phyloP scores from a whole-genome alignment of 2,329 filamentous ascomycete genomes.

The Corinectria fuckeliana region DNA sequence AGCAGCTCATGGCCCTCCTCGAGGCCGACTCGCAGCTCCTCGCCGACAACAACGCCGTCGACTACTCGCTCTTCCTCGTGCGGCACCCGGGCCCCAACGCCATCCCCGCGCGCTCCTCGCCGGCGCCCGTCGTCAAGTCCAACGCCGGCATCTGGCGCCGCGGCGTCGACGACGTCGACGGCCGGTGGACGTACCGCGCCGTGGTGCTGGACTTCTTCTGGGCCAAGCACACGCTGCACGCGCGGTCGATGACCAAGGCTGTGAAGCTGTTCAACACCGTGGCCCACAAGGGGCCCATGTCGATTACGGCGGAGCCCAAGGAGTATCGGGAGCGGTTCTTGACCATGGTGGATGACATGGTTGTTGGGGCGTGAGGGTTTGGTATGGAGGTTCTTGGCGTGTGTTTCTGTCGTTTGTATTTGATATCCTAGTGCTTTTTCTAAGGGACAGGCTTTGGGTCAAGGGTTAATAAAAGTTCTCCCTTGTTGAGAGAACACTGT shows the following conservation, averaged over 20 bases:
- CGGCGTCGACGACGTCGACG: slow-evolving; percentile 66
- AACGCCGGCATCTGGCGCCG: slow-evolving; percentile 59
- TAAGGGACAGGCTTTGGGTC: neutral
- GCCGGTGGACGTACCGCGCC: slow-evolving; percentile 70
- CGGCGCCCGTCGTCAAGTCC: slow-evolving; percentile 49
- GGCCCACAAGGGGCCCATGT: slow-evolving; percentile 72
- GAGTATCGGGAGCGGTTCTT: slow-evolving; percentile 68
- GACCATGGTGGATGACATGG: slow-evolving; percentile 54
- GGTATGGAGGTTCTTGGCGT: neutral
- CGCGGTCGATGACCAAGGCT: slow-evolving; percentile 69
- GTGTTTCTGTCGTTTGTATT: neutral
- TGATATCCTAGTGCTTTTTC: neutral
- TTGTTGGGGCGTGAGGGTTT: slow-evolving; percentile 42
- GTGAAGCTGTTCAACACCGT: slow-evolving; percentile 69
- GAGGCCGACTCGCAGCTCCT: slow-evolving; percentile 69
- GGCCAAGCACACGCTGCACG: slow-evolving; percentile 73
- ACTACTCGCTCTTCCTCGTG: slow-evolving; percentile 78
- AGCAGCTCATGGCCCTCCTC: slow-evolving; percentile 61
- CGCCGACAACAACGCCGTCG: slow-evolving; percentile 68
- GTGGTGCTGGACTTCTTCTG: slow-evolving; percentile 80
- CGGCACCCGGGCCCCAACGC: slow-evolving; percentile 45
- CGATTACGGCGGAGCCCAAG: slow-evolving; percentile 71
- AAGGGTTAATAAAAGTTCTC: no score
- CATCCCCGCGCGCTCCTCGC: slow-evolving; percentile 6
- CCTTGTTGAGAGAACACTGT: no score